Conservation (phyloP, 805 yeast species). For the Naumovozyma castellii region DNA sequence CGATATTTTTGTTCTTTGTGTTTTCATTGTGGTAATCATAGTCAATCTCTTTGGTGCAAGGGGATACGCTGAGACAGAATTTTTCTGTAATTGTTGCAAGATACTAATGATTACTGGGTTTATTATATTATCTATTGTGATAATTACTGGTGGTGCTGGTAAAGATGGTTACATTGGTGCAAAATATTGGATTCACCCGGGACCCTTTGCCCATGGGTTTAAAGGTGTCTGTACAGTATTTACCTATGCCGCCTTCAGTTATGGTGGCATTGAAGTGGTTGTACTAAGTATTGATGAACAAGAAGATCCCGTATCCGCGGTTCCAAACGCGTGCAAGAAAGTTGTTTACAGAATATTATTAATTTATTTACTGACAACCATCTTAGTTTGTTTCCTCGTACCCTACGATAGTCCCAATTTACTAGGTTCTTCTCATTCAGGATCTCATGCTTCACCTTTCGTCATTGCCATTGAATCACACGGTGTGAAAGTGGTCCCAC, state of each 20-base stretch:
- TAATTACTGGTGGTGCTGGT: constrained; percentile 41
- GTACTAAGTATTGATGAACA: constrained; percentile 70
- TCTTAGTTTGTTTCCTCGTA: constrained; percentile 58
- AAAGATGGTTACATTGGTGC: constrained; percentile 35
- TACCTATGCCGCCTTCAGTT: constrained; percentile 65
- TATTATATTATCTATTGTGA: constrained; percentile 40
- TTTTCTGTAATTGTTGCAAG: constrained; percentile 37
- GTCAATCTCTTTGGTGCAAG: constrained; percentile 44
- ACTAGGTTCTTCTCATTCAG: constrained; percentile 43
- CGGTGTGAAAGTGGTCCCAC: constrained; percentile 33
- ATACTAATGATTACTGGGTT: constrained; percentile 38
- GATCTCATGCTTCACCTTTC: constrained; percentile 39
- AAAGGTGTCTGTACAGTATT: constrained; percentile 58
- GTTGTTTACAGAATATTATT: constrained; percentile 49
- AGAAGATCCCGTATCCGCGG: constrained; percentile 38
- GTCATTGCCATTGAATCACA: constrained; percentile 42
- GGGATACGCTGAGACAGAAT: constrained; percentile 48
- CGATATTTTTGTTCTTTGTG: constrained; percentile 22
- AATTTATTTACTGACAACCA: constrained; percentile 47
- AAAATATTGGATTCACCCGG: constrained; percentile 42
- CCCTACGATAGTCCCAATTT: constrained; percentile 46
- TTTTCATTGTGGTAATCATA: constrained; percentile 31
- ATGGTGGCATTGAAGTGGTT: constrained; percentile 59
- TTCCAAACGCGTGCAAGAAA: constrained; percentile 51
- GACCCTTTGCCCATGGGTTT: constrained; percentile 44